Evolutionary conservation across 352 stramenopile genomes (phyloP), one percentile per base, ranked within the genome.

Genomic region (Phytophthora crassamura): DNA sequence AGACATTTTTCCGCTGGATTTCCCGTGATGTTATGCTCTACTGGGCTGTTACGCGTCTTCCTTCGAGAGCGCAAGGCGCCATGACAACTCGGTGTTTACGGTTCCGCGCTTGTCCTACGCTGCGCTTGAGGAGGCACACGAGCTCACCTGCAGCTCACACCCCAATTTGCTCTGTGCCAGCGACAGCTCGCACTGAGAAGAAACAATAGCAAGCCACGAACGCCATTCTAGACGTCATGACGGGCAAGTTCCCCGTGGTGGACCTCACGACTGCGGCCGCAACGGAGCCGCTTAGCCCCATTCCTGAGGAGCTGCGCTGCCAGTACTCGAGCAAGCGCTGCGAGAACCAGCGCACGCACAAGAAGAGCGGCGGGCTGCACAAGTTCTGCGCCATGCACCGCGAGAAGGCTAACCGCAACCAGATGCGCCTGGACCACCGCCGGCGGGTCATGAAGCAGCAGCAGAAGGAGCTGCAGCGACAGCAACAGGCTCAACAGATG

Each of bases 311-410:
- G 30, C 45, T 80, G 52, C 78, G 71, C n/a, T 92, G 84, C 60
- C 74, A 86, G 43, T 93, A 93, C 64, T 81, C 84, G 28, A 87
- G 77, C 71, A 93, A 93, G 53, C 71, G 78, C 22, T 93, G 84
- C 67, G 69, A 77, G 43, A 78, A 82, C 42, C 42, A 75, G 32
- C 84, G 84, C 43, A 84, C 78, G 0, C 49, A 80, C 54, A 90
- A 91, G 67, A 85, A 82, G 53, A 90, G 78, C 35, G 84, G 84
- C 20, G 74, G 77, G n/a, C 58, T 93, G 32, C 84, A 93, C 72
- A 86, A 84, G 55, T 85, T 90, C 42, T 93, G 84, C 53, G 77
- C 86, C 43, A 78, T 84, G 64, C 84, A 93, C 63, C 84, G 84
- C 4, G 67, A 80, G 41, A 84, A 88, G 60, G 84, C 84, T 20